Evolutionary conservation across 2,329 filamentous ascomycete species (phyloP).

Genomic region (Aspergillus floridensis): DNA sequence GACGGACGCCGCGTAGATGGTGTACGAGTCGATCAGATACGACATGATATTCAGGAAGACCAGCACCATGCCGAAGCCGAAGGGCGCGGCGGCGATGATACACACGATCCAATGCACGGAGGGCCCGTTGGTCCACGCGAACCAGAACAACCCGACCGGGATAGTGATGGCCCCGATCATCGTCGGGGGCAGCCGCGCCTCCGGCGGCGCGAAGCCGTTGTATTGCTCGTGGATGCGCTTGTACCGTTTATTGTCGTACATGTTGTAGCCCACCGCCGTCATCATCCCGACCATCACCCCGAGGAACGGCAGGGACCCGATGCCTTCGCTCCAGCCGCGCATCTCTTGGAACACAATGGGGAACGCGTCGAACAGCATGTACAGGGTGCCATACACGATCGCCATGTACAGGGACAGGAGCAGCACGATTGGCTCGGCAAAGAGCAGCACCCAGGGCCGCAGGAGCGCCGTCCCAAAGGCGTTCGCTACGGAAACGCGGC

Average conservation of each 20-base stretch:
- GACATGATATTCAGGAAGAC: conserved; percentile 35
- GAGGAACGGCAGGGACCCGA: conserved; percentile 19
- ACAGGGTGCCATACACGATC: conserved; percentile 5
- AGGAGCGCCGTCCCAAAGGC: conserved; percentile 27
- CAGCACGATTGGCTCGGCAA: conserved; percentile 32
- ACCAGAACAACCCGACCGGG: conserved; percentile 32
- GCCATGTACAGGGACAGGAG: conserved; percentile 30
- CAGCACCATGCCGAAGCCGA: conserved; percentile 37
- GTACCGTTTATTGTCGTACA: conserved; percentile 29
- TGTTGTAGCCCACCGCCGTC: conserved; percentile 21
- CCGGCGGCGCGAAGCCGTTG: conserved; percentile 25
- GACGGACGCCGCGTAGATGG: conserved; percentile 36
- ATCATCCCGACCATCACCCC: conserved; percentile 35
- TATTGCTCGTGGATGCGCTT: conserved; percentile 17
- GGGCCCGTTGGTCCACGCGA: conserved; percentile 39
- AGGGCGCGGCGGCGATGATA: conserved; percentile 29
- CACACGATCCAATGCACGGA: conserved; percentile 32
- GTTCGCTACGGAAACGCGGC: conserved; percentile 18
- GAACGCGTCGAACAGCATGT: conserved; percentile 9
- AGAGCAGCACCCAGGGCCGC: conserved; percentile 30
- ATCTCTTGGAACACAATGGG: conserved; percentile 3
- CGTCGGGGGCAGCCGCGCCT: conserved; percentile 27
- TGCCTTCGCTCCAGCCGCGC: conserved; percentile 2
- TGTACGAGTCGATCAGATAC: conserved; percentile 39
- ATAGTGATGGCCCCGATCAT: conserved; percentile 28